A percentile compares a stretch with the other conserved stretches of the same genome.
Evolutionary conservation across 352 stramenopile species (phyloP).

Genomic region (Pythium phragmiticola): DNA sequence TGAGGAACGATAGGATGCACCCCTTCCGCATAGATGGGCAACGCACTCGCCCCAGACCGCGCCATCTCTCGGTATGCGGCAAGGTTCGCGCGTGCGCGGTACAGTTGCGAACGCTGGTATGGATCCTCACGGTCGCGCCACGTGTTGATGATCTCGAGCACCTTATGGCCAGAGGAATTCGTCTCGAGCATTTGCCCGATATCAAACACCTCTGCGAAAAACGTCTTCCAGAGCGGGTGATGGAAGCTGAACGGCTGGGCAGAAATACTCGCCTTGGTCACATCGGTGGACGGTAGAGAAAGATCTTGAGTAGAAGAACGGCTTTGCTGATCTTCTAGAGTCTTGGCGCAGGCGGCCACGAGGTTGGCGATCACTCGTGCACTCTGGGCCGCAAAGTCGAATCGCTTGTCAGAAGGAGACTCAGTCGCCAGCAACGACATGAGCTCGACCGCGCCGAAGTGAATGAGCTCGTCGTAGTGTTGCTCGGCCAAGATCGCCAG

Average conservation of each 20-base stretch:
- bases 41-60: slow-evolving; percentile 28
- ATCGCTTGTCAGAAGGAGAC: slow-evolving; percentile 26
- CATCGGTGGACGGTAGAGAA: neutral
- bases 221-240: slow-evolving; percentile 26
- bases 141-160: slow-evolving; percentile 36
- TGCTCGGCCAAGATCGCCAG: slow-evolving; percentile 67
- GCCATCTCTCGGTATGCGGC: slow-evolving; percentile 52
- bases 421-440: slow-evolving; percentile 54
- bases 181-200: slow-evolving; percentile 49
- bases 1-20: slow-evolving; percentile 67
- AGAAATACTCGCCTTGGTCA: neutral
- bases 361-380: slow-evolving; percentile 79
- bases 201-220: slow-evolving; percentile 49
- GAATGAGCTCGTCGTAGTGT: slow-evolving; percentile 62
- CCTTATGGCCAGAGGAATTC: slow-evolving; percentile 40
- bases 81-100: slow-evolving; percentile 67
- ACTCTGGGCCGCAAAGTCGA: slow-evolving; percentile 54
- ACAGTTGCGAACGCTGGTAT: slow-evolving; percentile 78
- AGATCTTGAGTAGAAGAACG: neutral
- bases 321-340: slow-evolving; percentile 25
- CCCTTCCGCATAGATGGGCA: slow-evolving; percentile 72
- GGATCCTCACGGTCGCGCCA: slow-evolving; percentile 53
- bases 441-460: slow-evolving; percentile 60
- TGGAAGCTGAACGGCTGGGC: slow-evolving; percentile 2
- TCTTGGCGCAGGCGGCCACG: slow-evolving; percentile 47